Conservation (phyloP, 148 eudicot genomes). For the Cornus suecica region DNA sequence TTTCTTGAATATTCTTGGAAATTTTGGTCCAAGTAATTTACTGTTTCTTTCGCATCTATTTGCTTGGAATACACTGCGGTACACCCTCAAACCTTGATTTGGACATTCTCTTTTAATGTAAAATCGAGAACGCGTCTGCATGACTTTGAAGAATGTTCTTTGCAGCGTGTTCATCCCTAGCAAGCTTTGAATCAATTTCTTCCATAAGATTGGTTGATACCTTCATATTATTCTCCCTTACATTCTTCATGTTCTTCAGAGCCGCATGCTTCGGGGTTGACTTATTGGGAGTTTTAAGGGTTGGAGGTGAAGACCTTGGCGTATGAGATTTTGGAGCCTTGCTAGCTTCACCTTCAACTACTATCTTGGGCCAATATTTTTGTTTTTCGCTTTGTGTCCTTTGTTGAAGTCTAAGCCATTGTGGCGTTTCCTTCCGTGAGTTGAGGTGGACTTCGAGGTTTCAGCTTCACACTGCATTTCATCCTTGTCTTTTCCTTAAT, state of each 20-base stretch:
- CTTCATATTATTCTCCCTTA: background rate
- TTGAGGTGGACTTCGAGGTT: background rate
- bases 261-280: background rate
- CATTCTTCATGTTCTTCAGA: slow-evolving; percentile 4
- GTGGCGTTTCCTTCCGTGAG: slow-evolving; percentile 16
- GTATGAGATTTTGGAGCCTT: slow-evolving; percentile 17
- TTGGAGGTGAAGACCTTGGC: slow-evolving; percentile 19
- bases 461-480: background rate
- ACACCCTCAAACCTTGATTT: slow-evolving; percentile 1
- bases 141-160: background rate
- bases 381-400: slow-evolving; percentile 15
- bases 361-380: slow-evolving; percentile 39
- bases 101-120: background rate
- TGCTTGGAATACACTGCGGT: slow-evolving; percentile 17
- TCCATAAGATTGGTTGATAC: background rate
- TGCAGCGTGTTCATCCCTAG: background rate
- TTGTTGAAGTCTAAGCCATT: slow-evolving; percentile 10
- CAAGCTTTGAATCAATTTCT: slow-evolving; percentile 1
- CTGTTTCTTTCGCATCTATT: slow-evolving; percentile 20
- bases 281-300: slow-evolving; percentile 19
- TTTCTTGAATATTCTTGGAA: slow-evolving; percentile 21
- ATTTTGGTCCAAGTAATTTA: slow-evolving; percentile 30
- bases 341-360: slow-evolving; percentile 15
- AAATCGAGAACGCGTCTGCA: background rate
- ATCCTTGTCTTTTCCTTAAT: background rate